A percentile compares a stretch with the other conserved stretches of the same genome.
These are phyloP conservation scores for Fusarium keratoplasticum DNA, from an alignment of 2,329 filamentous ascomycete genomes.

Conservation along the genomic window DNA sequence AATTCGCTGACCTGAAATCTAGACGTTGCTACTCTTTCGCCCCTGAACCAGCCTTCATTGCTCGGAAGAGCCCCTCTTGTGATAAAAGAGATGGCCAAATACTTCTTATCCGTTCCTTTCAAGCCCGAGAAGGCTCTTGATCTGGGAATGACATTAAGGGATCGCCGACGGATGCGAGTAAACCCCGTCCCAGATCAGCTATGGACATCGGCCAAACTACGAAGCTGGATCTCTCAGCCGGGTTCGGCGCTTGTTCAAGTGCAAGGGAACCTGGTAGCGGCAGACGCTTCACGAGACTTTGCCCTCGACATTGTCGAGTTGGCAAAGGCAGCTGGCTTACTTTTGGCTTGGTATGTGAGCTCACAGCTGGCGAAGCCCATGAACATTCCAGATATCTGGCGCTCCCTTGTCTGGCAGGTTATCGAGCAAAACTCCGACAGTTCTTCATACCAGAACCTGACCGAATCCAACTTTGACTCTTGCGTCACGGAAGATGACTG, in stretches of 20 bases:
- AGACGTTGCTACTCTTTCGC: neutral
- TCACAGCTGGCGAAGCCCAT: neutral
- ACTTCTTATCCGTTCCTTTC: slow-evolving; percentile 3
- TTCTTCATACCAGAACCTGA: neutral
- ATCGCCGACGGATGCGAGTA: slow-evolving; percentile 9
- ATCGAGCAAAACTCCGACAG: neutral
- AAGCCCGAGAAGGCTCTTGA: slow-evolving; percentile 5
- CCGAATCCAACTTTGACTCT: slow-evolving; percentile 6
- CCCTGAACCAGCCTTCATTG: neutral
- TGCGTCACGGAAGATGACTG: slow-evolving; percentile 10
- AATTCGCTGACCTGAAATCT: neutral
- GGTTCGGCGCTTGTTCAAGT: slow-evolving; percentile 13
- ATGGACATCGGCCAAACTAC: slow-evolving; percentile 16
- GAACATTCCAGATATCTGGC: neutral
- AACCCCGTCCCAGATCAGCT: neutral
- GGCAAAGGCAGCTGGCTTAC: neutral
- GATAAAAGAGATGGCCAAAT: slow-evolving; percentile 6
- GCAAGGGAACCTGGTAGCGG: slow-evolving; percentile 2
- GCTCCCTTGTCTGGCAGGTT: slow-evolving; percentile 10
- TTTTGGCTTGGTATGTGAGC: slow-evolving; percentile 10
- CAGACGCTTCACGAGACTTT: slow-evolving; percentile 13
- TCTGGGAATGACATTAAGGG: neutral
- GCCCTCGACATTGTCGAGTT: slow-evolving; percentile 21
- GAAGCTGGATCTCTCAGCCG: slow-evolving; percentile 15
- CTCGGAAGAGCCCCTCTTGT: neutral